These are phyloP conservation scores for Diutina pseudorugosa DNA, from an alignment of 1,139 yeast species.

Conservation along the genomic window DNA sequence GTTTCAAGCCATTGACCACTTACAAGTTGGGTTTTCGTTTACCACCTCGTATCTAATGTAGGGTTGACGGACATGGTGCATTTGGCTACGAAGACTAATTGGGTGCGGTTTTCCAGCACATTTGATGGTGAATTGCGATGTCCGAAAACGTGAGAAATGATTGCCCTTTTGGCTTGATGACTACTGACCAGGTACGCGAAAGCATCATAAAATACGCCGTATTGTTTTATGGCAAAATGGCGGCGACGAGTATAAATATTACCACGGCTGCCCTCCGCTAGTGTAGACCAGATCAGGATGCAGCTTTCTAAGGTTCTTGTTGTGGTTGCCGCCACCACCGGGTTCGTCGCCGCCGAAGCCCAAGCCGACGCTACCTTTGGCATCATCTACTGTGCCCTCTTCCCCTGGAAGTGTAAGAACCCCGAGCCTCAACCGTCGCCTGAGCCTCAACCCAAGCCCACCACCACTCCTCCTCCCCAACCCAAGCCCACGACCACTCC, in stretches of 20 bases:
- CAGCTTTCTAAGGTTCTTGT: neutral
- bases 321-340: slow-evolving; percentile 2
- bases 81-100: no score
- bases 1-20: no score
- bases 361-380: neutral
- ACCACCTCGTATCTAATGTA: no score
- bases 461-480: neutral
- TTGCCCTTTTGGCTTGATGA: neutral
- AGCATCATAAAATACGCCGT: neutral
- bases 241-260: neutral
- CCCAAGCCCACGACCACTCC: no score
- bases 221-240: neutral
- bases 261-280: neutral
- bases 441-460: neutral
- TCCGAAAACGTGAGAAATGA: neutral
- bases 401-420: slow-evolving; percentile 4
- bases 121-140: neutral
- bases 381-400: neutral
- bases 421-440: neutral
- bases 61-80: no score
- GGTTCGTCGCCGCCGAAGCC: slow-evolving; percentile 3
- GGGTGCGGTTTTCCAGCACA: no score
- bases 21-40: no score
- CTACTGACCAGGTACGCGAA: neutral
- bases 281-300: neutral